Base-by-base conservation (phyloP, 805 yeast species). In the Zygosaccharomyces bailii region DNA sequence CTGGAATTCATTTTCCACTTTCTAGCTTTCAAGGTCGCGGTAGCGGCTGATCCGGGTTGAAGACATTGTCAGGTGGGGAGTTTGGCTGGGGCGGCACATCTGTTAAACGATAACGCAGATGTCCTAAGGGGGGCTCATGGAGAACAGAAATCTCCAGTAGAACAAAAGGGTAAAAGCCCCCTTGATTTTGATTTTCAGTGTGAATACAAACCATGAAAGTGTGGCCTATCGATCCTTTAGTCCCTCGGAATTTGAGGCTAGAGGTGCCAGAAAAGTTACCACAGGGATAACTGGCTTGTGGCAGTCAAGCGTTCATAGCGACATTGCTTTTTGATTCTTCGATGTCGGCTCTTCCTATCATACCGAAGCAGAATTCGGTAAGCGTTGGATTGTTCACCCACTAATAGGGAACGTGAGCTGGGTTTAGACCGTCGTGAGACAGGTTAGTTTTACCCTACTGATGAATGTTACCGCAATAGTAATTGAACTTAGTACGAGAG, bases 341-440 rank as follows among this genome's bases (percentile, higher is more conserved):
- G 72, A 69, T 68, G 71, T 69, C 72, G 71, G 72, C 72, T 69
- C 73, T 69, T 68, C 71, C 72, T 70, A 67, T 69, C 73, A 67
- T 70, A 66, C 72, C 71, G 72, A 69, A 69, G 73, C 74, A 69
- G 72, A 67, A 65, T 68, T 66, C 68, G 70, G 68, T 60, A 64
- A 64, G 67, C 68, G 72, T 67, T 67, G 71, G 70, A 68, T 67
- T 68, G 72, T 68, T 65, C 71, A 66, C 70, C 71, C 72, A 68
- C 69, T 66, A 67, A 67, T 65, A 64, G 71, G 71, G 72, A 68
- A 66, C 70, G 72, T 67, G 72, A 68, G 58, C 58, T 54, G 58
- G 58, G 70, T 66, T 65, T 66, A 67, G 69, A 66, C 69, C 69
- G 71, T 67, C 70, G 69, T 67, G 70, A 67, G 69, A 67, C 70